Evolutionary conservation across 2,329 filamentous ascomycete species (phyloP).

Genomic region (Geosmithia morbida): DNA sequence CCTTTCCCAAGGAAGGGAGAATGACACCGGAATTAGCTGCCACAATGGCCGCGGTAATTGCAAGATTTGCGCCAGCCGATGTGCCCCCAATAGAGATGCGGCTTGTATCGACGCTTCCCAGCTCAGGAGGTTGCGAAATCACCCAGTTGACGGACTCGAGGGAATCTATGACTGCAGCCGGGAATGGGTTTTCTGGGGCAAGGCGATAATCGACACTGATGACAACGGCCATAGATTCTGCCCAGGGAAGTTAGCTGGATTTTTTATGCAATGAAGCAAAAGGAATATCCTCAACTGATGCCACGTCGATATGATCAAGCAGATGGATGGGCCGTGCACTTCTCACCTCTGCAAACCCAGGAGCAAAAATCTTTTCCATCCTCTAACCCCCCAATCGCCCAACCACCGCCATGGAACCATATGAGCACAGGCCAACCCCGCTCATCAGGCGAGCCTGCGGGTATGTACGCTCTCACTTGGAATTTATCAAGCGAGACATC

Average conservation of each 20-base stretch:
- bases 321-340: slow-evolving; percentile 4
- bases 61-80: slow-evolving; percentile 13
- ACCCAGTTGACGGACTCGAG: slow-evolving; percentile 17
- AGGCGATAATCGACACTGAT: slow-evolving; percentile 18
- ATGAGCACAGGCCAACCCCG: slow-evolving; percentile 20
- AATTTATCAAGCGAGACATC: slow-evolving; percentile 14
- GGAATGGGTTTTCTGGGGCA: slow-evolving; percentile 19
- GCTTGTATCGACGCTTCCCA: slow-evolving; percentile 9
- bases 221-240: slow-evolving; percentile 6
- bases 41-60: background rate
- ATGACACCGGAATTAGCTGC: background rate
- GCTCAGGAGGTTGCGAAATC: slow-evolving; percentile 5
- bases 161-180: slow-evolving; percentile 17
- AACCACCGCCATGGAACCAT: slow-evolving; percentile 25
- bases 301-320: background rate
- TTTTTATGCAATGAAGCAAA: background rate
- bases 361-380: slow-evolving; percentile 19
- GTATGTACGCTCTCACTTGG: slow-evolving; percentile 16
- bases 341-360: slow-evolving; percentile 14
- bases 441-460: slow-evolving; percentile 8
- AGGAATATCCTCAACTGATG: no score
- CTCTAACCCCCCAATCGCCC: slow-evolving; percentile 19
- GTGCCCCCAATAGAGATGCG: slow-evolving; percentile 15
- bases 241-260: background rate
- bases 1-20: background rate